Conservation (phyloP, 176 grass and related monocot species). For the Aegilops tauschii region DNA sequence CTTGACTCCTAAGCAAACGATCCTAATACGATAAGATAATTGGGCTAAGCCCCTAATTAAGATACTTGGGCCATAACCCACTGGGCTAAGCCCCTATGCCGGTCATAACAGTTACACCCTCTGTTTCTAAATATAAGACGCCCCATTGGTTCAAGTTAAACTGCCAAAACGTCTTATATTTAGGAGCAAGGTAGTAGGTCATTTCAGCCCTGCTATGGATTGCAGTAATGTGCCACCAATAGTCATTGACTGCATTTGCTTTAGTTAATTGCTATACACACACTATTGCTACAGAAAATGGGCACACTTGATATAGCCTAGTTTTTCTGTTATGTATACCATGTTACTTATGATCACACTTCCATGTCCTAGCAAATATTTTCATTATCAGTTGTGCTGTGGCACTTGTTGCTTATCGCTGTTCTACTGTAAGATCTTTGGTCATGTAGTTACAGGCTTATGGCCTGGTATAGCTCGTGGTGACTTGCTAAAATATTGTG, state of each 20-base stretch:
- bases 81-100: too few relatives aligned
- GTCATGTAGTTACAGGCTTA: background rate
- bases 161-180: too few relatives aligned
- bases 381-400: background rate
- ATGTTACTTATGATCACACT: background rate
- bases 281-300: constrained; percentile 1
- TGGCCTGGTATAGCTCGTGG: background rate
- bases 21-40: too few relatives aligned
- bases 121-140: too few relatives aligned
- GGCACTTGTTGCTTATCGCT: background rate
- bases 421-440: background rate
- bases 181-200: too few relatives aligned
- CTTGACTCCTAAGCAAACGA: too few relatives aligned
- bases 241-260: background rate
- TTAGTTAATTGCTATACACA: background rate
- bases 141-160: too few relatives aligned
- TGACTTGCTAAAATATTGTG: constrained; percentile 2
- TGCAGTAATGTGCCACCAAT: background rate
- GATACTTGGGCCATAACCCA: too few relatives aligned
- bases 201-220: background rate
- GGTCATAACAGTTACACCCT: too few relatives aligned
- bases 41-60: too few relatives aligned
- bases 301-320: background rate
- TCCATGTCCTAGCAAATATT: constrained; percentile 6
- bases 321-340: background rate